Conservation (phyloP, 176 grass and related monocot genomes). For the Eleusine coracana region DNA sequence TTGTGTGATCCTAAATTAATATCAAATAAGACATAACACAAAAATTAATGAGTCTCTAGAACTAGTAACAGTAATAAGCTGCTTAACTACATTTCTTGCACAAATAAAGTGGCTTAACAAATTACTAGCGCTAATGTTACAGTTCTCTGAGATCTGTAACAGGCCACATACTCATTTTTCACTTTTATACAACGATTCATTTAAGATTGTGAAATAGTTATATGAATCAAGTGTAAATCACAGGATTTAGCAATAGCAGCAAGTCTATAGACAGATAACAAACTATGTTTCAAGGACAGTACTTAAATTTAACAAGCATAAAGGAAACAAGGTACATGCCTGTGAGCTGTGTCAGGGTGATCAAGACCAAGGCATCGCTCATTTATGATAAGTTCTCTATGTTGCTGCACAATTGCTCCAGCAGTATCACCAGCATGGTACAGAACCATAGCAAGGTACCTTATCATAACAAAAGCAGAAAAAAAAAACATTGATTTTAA, state of each 20-base stretch:
- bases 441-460: constrained; percentile 94
- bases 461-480: constrained; percentile 56
- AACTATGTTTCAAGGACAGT: neutral
- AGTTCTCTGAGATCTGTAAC: neutral
- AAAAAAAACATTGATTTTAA: constrained; percentile 10
- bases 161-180: neutral
- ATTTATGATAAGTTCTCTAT: constrained; percentile 98
- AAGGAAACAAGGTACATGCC: constrained; percentile 40
- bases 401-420: constrained; percentile 96
- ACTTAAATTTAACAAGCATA: neutral
- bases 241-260: neutral
- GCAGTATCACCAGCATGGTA: constrained; percentile 92
- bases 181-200: neutral
- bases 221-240: neutral
- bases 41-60: neutral
- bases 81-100: neutral
- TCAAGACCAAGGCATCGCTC: constrained; percentile 95
- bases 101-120: neutral
- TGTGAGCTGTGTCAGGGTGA: constrained; percentile 99
- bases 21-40: neutral
- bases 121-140: neutral
- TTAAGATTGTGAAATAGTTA: neutral
- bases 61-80: neutral
- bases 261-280: neutral
- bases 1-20: neutral